These are phyloP conservation scores for Boletus eberwhitei DNA, from an alignment of 768 basidiomycete genomes.

Conservation along the genomic window DNA sequence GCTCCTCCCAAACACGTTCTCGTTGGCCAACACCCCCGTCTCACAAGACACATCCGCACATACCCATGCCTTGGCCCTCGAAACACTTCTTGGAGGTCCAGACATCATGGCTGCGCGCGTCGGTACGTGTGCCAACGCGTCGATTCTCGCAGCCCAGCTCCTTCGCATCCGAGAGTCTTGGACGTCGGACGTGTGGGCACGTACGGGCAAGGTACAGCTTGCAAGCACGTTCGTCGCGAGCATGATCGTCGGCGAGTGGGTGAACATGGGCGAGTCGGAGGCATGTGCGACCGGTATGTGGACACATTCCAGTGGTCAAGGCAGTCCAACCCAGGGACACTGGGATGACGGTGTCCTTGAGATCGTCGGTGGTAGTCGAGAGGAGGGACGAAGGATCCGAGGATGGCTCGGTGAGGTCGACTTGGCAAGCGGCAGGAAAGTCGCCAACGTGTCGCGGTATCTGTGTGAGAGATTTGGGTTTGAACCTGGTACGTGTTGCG, in stretches of 20 bases:
- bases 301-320: slow-evolving; percentile 43
- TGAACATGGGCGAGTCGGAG: slow-evolving; percentile 69
- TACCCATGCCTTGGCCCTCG: slow-evolving; percentile 71
- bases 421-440: slow-evolving; percentile 55
- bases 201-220: slow-evolving; percentile 75
- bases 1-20: slow-evolving; percentile 63
- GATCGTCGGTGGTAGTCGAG: slow-evolving; percentile 71
- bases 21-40: slow-evolving; percentile 69
- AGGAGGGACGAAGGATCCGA: slow-evolving; percentile 69
- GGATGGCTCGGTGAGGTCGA: slow-evolving; percentile 86
- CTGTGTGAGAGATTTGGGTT: slow-evolving; percentile 80
- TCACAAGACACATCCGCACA: slow-evolving; percentile 81
- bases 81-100: slow-evolving; percentile 72
- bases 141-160: slow-evolving; percentile 71
- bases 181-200: slow-evolving; percentile 73
- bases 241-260: slow-evolving; percentile 68
- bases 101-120: slow-evolving; percentile 75
- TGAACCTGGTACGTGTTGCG: slow-evolving; percentile 53
- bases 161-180: slow-evolving; percentile 75
- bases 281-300: slow-evolving; percentile 79
- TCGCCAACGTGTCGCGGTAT: slow-evolving; percentile 69
- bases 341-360: slow-evolving; percentile 83
- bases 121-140: slow-evolving; percentile 68
- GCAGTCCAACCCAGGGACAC: slow-evolving; percentile 40
- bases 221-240: slow-evolving; percentile 73